A percentile compares a stretch with the other conserved stretches of the same genome.
Evolutionary conservation across 805 yeast species (phyloP).

Genomic region (Wickerhamomyces queroliae): DNA sequence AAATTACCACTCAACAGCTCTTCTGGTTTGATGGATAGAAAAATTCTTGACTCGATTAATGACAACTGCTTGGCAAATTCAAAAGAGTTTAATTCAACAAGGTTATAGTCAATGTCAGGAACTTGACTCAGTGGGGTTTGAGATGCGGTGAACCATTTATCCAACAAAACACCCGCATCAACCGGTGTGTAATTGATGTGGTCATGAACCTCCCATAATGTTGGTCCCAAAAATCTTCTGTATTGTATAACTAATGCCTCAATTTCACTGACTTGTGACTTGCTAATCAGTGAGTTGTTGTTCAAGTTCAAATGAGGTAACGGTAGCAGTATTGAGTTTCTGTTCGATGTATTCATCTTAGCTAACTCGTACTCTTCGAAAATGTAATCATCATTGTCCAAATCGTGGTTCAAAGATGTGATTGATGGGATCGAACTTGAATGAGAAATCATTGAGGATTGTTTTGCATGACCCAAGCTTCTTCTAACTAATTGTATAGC

Average conservation of each 20-base stretch:
- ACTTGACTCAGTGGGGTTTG: conserved; percentile 28
- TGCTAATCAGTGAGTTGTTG: conserved; percentile 17
- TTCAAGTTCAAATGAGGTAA: conserved; percentile 19
- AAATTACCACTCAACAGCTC: conserved; percentile 64
- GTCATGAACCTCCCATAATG: conserved; percentile 18
- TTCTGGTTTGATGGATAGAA: conserved; percentile 54
- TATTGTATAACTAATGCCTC: conserved; percentile 47
- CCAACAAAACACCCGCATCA: conserved; percentile 22
- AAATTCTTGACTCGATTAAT: conserved; percentile 61
- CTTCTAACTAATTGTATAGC: conserved; percentile 46
- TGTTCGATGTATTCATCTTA: conserved; percentile 32
- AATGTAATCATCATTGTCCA: conserved; percentile 36
- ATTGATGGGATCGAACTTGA: conserved; percentile 27
- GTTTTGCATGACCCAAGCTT: conserved; percentile 30
- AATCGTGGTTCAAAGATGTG: conserved; percentile 21
- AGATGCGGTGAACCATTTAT: conserved; percentile 52
- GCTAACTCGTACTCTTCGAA: conserved; percentile 56
- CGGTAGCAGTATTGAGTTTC: conserved; percentile 32
- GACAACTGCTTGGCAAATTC: conserved; percentile 78
- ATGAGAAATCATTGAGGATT: conserved; percentile 29
- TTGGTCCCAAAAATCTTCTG: conserved; percentile 38
- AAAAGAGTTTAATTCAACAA: conserved; percentile 51
- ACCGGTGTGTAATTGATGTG: conserved; percentile 15
- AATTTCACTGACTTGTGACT: conserved; percentile 25
- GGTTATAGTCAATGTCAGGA: conserved; percentile 9